A percentile compares a stretch with the other conserved stretches of the same genome.
phyloP scores from a whole-genome alignment of 2,329 filamentous ascomycete genomes.

The Cryphonectria carpinicola region DNA sequence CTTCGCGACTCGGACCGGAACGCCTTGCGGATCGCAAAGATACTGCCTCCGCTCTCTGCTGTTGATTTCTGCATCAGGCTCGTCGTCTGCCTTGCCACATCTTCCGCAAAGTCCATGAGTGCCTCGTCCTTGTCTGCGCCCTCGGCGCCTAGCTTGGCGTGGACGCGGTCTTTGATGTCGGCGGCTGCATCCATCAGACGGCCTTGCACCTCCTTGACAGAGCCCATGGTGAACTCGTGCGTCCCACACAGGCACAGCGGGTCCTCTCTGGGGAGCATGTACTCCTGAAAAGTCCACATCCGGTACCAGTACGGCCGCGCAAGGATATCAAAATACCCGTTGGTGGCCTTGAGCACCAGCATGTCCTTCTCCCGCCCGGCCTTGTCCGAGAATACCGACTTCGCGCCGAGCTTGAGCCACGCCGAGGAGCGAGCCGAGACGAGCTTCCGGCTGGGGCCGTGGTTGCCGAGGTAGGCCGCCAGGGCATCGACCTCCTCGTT shows the following conservation, averaged over 20 bases:
- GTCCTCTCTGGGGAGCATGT: slow-evolving; percentile 10
- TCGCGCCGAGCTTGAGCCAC: neutral
- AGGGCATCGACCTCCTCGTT: slow-evolving; percentile 6
- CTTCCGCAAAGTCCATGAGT: neutral
- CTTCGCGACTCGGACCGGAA: neutral
- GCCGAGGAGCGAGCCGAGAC: neutral
- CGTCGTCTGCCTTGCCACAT: neutral
- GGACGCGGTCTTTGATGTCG: slow-evolving; percentile 2
- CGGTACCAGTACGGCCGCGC: slow-evolving; percentile 11
- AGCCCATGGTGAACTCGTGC: neutral
- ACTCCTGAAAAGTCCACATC: slow-evolving; percentile 20
- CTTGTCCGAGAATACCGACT: neutral
- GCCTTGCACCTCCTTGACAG: neutral
- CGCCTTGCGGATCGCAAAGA: slow-evolving; percentile 6
- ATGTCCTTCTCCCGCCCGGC: slow-evolving; percentile 3
- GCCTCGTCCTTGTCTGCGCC: neutral
- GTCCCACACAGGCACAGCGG: slow-evolving; percentile 11
- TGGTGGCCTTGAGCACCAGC: neutral
- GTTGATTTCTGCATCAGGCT: neutral
- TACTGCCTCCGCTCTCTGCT: neutral
- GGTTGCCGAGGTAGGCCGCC: neutral
- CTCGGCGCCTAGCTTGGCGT: neutral
- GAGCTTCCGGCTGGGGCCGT: neutral
- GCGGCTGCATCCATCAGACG: neutral
- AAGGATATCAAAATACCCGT: slow-evolving; percentile 8